Evolutionary conservation across 164 flowering plant species (phyloP), one percentile per base, ranked within the genome.

Genomic region (Hamamelis virginiana): DNA sequence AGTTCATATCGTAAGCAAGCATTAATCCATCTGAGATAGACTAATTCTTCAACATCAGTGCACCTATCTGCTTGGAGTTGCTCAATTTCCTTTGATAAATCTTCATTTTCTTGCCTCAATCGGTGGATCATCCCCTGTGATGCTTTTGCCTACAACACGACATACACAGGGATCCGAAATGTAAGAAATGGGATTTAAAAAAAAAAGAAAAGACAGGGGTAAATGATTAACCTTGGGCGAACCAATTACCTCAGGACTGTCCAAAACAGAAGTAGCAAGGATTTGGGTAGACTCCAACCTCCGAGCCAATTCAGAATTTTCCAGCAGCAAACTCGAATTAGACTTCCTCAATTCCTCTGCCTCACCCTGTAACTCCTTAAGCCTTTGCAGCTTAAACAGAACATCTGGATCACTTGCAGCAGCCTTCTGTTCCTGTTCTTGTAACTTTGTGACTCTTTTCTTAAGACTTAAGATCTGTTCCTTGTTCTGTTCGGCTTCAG

Each of bases 1-100:
- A 96, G 81, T 68, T 96, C 98, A 65, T 86, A 86, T 12, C 99
- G 77, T 44, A 96, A 77, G 73, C 98, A 96, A 58, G 99, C 99
- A 66, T 96, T 96, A 26, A 96, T 69, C 98, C 99, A 96, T 28
- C 88, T 81, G 38, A 93, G 91, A 78, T 96, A 93, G 47, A 96
- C 98, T 25, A 93, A 77, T 70, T 93, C 97, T 70, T 96, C 98
- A 74, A 73, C 80, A 73, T 91, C 97, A 27, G 82, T 64, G 77
- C 87, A 88, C 22, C 89, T 80, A 68, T 88, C 90, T 19, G 79
- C 80, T 72, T 80, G 83, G 26, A 93, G 87, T 43, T 71, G 81
- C 79, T 96, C 98, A 12, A 89, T 66, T 77, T 88, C 86, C 72
- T 86, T 82, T 5, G 55, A 43, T 62, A 93, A 72, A 9, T 80